These are phyloP conservation scores for Neurospora sp. DNA, from an alignment of 495 filamentous ascomycete genomes.

Conservation along the genomic window DNA sequence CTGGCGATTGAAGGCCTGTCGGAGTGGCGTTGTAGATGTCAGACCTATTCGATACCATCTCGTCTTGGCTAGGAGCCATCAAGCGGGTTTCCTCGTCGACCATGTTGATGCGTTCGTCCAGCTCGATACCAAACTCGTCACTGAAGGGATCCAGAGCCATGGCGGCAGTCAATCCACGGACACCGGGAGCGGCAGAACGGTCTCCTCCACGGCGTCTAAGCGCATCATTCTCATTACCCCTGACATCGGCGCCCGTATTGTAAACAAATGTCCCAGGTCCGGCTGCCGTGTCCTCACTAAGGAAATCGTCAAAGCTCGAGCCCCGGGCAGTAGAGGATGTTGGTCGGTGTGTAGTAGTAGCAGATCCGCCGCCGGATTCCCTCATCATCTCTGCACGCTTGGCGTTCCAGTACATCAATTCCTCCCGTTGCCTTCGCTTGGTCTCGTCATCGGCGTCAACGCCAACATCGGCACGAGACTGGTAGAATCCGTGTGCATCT, in stretches of 20 bases:
- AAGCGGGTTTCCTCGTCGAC: conserved; percentile 16
- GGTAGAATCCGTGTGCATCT: conserved; percentile 47
- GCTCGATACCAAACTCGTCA: conserved; percentile 45
- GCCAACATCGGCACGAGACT: conserved; percentile 42
- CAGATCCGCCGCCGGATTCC: conserved; percentile 14
- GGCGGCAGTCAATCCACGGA: conserved; percentile 42
- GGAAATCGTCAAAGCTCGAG: conserved; percentile 46
- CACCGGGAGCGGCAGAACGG: conserved; percentile 16
- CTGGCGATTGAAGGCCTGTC: conserved; percentile 13
- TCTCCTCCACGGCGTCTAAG: conserved; percentile 33
- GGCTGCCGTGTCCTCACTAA: conserved; percentile 30
- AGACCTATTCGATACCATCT: conserved; percentile 25
- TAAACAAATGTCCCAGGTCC: conserved; percentile 42
- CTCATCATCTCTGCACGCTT: conserved; percentile 28
- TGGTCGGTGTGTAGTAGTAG: background rate
- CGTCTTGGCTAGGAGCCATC: conserved; percentile 33
- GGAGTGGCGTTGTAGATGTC: conserved; percentile 45
- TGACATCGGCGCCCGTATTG: conserved; percentile 35
- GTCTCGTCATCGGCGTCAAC: conserved; percentile 61
- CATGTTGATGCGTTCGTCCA: conserved; percentile 30
- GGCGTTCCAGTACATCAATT: conserved; percentile 61
- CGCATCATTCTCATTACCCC: conserved; percentile 24
- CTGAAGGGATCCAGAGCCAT: conserved; percentile 49
- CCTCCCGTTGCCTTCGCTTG: conserved; percentile 57
- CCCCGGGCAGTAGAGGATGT: conserved; percentile 8